Evolutionary conservation across 2,329 filamentous ascomycete species (phyloP).

Genomic region (Bipolaris zeicola): DNA sequence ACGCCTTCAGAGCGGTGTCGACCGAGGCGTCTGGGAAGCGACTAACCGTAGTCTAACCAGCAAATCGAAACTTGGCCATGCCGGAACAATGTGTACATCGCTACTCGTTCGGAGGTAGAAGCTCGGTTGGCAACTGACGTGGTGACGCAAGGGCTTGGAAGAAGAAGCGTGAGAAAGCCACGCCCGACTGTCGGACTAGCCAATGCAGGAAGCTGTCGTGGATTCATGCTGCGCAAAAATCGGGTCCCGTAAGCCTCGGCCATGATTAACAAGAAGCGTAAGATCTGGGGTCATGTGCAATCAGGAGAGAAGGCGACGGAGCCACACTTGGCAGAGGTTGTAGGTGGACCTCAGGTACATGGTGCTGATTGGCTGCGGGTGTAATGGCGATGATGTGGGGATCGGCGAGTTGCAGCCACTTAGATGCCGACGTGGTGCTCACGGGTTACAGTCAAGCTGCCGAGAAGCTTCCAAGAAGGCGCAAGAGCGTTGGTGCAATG

Average conservation of each 20-base stretch:
- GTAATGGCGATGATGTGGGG: conserved; percentile 36
- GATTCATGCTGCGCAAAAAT: conserved; percentile 5
- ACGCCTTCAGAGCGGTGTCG: conserved; percentile 23
- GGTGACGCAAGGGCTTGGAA: conserved; percentile 30
- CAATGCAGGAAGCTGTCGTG: conserved; percentile 3
- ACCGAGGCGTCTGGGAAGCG: conserved; percentile 21
- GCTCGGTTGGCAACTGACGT: conserved; percentile 12
- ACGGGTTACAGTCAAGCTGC: conserved; percentile 5
- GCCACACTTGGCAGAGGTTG: conserved; percentile 13
- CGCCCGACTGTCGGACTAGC: conserved; percentile 6
- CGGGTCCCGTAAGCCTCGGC: conserved; percentile 4
- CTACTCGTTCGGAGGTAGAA: conserved; percentile 20
- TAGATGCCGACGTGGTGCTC: conserved; percentile 12
- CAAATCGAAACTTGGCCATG: conserved; percentile 4
- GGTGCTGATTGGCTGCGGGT: conserved; percentile 33
- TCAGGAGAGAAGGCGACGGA: conserved; percentile 22
- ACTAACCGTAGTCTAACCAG: conserved; percentile 17
- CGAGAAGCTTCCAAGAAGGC: conserved; percentile 7
- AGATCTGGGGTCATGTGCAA: conserved; percentile 9
- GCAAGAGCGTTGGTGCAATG: conserved; percentile 2
- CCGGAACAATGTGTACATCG: conserved; percentile 20
- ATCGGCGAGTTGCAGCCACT: conserved; percentile 34
- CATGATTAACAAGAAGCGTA: conserved; percentile 2
- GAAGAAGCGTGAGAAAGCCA: conserved; percentile 8
- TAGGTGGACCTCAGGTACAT: conserved; percentile 38